Conservation (phyloP, 176 grass and related monocot genomes). For the Zizania latifolia region DNA sequence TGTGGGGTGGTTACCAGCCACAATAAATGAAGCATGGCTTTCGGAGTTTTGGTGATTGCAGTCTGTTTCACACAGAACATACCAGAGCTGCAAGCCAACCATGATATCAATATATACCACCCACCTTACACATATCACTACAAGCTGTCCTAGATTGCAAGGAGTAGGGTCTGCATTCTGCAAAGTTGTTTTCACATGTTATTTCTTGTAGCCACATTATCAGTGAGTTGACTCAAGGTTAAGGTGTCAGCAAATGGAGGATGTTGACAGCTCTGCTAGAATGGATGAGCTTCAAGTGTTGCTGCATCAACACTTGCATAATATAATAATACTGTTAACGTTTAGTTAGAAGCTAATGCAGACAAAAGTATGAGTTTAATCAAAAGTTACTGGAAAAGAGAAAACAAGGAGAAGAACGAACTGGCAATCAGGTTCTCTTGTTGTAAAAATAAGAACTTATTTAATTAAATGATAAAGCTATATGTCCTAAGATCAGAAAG, state of each 20-base stretch:
- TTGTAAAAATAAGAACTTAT: slow-evolving; percentile 5
- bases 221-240: slow-evolving; percentile 7
- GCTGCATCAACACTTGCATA: neutral
- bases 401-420: slow-evolving; percentile 6
- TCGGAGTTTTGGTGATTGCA: neutral
- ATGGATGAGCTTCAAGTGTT: neutral
- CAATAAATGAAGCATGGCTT: neutral
- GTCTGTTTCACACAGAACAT: neutral
- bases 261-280: slow-evolving; percentile 17
- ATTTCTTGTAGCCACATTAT: neutral
- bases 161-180: neutral
- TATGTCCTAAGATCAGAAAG: neutral
- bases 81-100: neutral
- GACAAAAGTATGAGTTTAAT: slow-evolving; percentile 14
- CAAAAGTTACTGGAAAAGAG: neutral
- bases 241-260: neutral
- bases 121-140: neutral
- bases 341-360: neutral
- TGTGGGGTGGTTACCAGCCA: neutral
- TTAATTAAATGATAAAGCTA: neutral
- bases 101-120: slow-evolving; percentile 5
- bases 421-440: neutral
- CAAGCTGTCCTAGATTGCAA: neutral
- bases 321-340: neutral
- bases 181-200: neutral